Conservation (phyloP, 495 filamentous ascomycete species). For the Neurospora sp. region DNA sequence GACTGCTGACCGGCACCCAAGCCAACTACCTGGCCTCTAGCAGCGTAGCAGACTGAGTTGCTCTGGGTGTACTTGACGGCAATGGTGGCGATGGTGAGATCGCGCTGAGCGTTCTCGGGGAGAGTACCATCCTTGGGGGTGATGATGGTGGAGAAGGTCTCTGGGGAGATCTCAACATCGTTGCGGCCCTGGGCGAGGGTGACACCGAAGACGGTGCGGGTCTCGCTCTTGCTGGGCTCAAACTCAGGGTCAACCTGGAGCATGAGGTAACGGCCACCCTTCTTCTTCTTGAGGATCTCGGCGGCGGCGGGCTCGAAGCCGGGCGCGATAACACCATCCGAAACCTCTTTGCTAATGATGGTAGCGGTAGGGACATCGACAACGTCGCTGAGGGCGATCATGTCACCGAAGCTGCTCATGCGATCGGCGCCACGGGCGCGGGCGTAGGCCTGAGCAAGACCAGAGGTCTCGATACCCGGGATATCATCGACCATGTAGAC, state of each 20-base stretch:
- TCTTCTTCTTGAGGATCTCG: constrained; percentile 93
- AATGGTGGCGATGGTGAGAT: constrained; percentile 92
- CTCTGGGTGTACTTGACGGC: constrained; percentile 96
- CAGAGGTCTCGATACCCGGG: constrained; percentile 70
- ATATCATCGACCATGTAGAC: constrained; percentile 99
- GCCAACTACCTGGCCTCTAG: constrained; percentile 88
- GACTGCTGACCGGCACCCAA: constrained; percentile 95
- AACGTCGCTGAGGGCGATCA: constrained; percentile 83
- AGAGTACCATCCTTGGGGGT: constrained; percentile 68
- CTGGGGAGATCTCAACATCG: constrained; percentile 73
- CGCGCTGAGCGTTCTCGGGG: constrained; percentile 71
- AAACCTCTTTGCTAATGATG: constrained; percentile 95
- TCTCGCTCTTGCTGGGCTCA: constrained; percentile 64
- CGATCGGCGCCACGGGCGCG: constrained; percentile 90
- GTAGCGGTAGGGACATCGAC: constrained; percentile 87
- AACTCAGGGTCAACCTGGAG: constrained; percentile 89
- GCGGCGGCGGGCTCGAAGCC: constrained; percentile 75
- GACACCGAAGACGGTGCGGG: constrained; percentile 78
- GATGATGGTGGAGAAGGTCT: constrained; percentile 75
- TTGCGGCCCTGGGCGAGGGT: constrained; percentile 83
- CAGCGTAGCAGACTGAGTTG: constrained; percentile 96
- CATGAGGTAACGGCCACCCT: constrained; percentile 92
- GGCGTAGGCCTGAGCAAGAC: constrained; percentile 86
- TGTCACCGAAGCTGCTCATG: constrained; percentile 95
- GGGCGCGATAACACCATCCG: constrained; percentile 90